phyloP scores from a whole-genome alignment of 73 alveolate species.

The Tetrahymena thermophila region DNA sequence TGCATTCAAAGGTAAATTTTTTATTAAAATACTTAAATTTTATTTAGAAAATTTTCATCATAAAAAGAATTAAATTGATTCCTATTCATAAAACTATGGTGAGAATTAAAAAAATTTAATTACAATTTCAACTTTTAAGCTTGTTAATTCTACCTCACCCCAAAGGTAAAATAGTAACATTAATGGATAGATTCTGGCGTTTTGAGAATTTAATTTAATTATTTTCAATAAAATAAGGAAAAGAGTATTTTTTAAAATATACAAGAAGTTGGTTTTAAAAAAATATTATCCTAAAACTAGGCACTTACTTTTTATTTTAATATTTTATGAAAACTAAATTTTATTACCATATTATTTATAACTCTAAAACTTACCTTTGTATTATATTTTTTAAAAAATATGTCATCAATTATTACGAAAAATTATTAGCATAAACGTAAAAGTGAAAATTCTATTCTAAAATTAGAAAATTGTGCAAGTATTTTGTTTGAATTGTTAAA shows the following conservation, averaged over 20 bases:
- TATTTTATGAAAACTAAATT: too few relatives aligned
- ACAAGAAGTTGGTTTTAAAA: neutral
- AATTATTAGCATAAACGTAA: neutral
- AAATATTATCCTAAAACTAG: neutral
- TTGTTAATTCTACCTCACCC: neutral
- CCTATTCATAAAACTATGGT: too few relatives aligned
- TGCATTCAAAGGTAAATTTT: too few relatives aligned
- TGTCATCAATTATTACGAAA: neutral
- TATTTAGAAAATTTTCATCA: too few relatives aligned
- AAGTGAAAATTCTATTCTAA: neutral
- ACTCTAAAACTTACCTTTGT: too few relatives aligned
- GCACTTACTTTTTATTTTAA: neutral
- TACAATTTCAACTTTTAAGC: neutral
- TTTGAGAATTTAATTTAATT: neutral
- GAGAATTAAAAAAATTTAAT: too few relatives aligned
- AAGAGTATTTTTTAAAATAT: neutral
- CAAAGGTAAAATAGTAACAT: neutral
- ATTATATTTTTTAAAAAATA: too few relatives aligned
- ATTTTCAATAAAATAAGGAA: neutral
- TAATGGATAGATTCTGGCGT: neutral
- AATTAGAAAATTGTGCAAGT: too few relatives aligned
- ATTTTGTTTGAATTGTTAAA: neutral
- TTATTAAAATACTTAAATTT: too few relatives aligned
- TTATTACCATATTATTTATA: too few relatives aligned
- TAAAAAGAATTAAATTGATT: too few relatives aligned